A percentile compares a stretch with the other conserved stretches of the same genome.
Conservation (phyloP, 2,329 filamentous ascomycete species). For the Scedosporium dehoogii region DNA sequence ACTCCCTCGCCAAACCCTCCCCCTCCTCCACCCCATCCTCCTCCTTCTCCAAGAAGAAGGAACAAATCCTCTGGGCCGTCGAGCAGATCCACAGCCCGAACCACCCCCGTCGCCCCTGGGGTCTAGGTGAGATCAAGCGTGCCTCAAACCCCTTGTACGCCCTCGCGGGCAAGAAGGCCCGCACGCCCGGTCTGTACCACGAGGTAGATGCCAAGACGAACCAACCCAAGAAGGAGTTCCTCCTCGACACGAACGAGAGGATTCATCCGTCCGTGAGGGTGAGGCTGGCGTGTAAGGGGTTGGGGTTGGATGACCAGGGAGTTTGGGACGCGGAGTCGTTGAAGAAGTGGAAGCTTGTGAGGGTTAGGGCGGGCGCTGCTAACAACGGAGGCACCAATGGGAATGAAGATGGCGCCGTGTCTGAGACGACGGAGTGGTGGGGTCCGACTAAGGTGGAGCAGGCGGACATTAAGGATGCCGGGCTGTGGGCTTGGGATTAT, state of each 20-base stretch:
- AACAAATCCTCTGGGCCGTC: slow-evolving; percentile 29
- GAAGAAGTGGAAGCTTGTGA: slow-evolving; percentile 32
- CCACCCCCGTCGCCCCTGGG: slow-evolving; percentile 37
- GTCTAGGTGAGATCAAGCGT: slow-evolving; percentile 32
- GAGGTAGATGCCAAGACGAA: slow-evolving; percentile 31
- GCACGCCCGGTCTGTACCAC: slow-evolving; percentile 38
- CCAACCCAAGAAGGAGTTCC: slow-evolving; percentile 23
- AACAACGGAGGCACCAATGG: neutral
- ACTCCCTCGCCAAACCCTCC: slow-evolving; percentile 10
- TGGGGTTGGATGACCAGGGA: slow-evolving; percentile 36
- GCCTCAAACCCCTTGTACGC: slow-evolving; percentile 30
- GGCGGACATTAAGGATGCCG: slow-evolving; percentile 16
- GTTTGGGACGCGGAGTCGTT: slow-evolving; percentile 38
- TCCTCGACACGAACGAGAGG: slow-evolving; percentile 43
- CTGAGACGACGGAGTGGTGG: neutral
- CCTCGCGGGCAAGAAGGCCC: slow-evolving; percentile 29
- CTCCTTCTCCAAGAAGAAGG: neutral
- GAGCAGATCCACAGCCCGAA: slow-evolving; percentile 36
- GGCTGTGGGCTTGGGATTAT: slow-evolving; percentile 46
- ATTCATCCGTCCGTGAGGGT: slow-evolving; percentile 45
- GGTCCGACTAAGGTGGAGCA: neutral
- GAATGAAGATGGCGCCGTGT: neutral
- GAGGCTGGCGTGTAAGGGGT: slow-evolving; percentile 39
- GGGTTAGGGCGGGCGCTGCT: slow-evolving; percentile 9
- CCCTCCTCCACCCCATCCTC: neutral